These are phyloP conservation scores for Penicillium sp. DNA, from an alignment of 2,329 filamentous ascomycete species.

Conservation along the genomic window DNA sequence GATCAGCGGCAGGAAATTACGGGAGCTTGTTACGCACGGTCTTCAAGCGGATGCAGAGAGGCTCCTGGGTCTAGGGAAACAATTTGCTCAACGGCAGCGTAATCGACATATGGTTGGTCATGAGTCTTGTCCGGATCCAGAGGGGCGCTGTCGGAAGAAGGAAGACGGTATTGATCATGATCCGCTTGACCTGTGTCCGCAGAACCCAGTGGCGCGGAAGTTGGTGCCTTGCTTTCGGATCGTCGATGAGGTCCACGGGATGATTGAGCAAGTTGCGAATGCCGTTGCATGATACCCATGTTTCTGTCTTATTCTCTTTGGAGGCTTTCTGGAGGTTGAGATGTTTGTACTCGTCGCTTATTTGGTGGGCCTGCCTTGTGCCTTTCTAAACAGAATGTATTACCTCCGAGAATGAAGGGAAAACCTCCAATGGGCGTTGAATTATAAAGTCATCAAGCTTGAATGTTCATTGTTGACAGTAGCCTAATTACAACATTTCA, in stretches of 20 bases:
- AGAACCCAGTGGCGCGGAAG: conserved; percentile 20
- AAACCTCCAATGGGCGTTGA: too few species aligned
- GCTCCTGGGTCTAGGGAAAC: conserved; percentile 17
- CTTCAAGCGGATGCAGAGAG: conserved; percentile 19
- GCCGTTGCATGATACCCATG: conserved; percentile 27
- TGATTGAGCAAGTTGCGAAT: conserved; percentile 27
- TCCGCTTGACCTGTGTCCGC: conserved; percentile 28
- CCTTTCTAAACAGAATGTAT: too few species aligned
- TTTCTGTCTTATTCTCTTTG: not conserved
- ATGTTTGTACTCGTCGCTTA: not conserved
- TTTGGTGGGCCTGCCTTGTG: not conserved
- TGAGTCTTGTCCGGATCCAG: conserved; percentile 23
- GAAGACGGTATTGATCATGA: conserved; percentile 22
- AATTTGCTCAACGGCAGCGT: conserved; percentile 27
- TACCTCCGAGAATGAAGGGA: too few species aligned
- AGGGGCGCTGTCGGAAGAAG: conserved; percentile 27
- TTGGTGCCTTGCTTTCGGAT: conserved; percentile 30
- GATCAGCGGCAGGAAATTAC: conserved; percentile 15
- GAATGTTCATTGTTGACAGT: not conserved
- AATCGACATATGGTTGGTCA: conserved; percentile 30
- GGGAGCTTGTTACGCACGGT: conserved; percentile 14
- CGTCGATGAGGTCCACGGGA: conserved; percentile 28
- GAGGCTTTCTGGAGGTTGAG: not conserved
- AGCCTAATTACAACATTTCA: not conserved
- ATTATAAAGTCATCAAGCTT: not conserved